Evolutionary conservation across 139 green algal species (phyloP).

Genomic region (Coelastrella sp.): DNA sequence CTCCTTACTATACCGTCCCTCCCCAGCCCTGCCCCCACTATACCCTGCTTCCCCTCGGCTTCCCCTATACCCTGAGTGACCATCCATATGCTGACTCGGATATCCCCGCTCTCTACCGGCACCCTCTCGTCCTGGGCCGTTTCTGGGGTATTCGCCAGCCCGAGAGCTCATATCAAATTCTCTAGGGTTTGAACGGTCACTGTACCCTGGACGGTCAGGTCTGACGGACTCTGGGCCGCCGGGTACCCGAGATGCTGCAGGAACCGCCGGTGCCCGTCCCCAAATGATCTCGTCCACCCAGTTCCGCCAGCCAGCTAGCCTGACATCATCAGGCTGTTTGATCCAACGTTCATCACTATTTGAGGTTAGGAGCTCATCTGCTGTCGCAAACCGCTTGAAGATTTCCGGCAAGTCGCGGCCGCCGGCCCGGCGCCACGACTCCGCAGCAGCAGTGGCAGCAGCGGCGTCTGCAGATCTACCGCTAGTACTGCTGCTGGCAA

Average conservation of each 20-base stretch:
- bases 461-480: background rate
- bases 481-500: constrained; percentile 18
- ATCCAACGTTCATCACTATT: background rate
- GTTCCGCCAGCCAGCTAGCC: background rate
- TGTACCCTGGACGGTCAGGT: background rate
- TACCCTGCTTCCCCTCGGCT: no score
- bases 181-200: background rate
- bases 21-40: background rate
- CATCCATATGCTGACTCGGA: no score
- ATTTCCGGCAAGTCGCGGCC: background rate
- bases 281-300: constrained; percentile 39
- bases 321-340: background rate
- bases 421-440: background rate
- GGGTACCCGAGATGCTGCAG: background rate
- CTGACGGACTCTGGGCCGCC: background rate
- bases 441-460: background rate
- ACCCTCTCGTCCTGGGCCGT: background rate
- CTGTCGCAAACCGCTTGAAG: background rate
- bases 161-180: background rate
- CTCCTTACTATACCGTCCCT: background rate
- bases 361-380: background rate
- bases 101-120: background rate
- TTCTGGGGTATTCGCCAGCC: background rate
- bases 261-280: background rate
- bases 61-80: no score